A percentile compares a stretch with the other conserved stretches of the same genome.
phyloP scores from a whole-genome alignment of 805 yeast species.

The Ogataea glucozyma region DNA sequence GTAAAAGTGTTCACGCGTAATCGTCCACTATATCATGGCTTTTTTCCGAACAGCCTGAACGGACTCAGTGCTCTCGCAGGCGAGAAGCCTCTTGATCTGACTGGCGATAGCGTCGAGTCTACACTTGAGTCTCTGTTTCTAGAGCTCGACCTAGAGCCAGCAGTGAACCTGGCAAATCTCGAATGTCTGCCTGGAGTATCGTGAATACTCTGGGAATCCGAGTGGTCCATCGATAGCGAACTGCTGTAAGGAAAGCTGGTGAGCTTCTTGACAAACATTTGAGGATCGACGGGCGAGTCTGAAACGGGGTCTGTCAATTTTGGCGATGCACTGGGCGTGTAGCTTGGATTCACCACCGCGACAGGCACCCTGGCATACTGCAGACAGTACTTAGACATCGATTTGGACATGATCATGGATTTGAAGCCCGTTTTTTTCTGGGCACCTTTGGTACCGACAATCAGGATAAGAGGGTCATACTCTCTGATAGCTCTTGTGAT shows the following conservation, averaged over 20 bases:
- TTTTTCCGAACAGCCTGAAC: constrained; percentile 28
- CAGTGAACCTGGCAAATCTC: constrained; percentile 29
- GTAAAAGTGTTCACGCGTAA: constrained; percentile 30
- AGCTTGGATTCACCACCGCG: constrained; percentile 43
- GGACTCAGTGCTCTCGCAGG: constrained; percentile 36
- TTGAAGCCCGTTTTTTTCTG: constrained; percentile 41
- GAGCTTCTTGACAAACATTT: constrained; percentile 12
- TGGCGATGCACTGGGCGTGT: constrained; percentile 9
- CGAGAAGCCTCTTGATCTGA: constrained; percentile 29
- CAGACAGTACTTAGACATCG: constrained; percentile 49
- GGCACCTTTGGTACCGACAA: constrained; percentile 45
- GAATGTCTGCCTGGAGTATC: constrained; percentile 19
- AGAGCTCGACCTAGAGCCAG: constrained; percentile 12
- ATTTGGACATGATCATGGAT: constrained; percentile 41
- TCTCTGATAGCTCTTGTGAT: constrained; percentile 43
- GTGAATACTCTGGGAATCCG: constrained; percentile 4
- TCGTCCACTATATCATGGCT: neutral
- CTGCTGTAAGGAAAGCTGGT: constrained; percentile 16
- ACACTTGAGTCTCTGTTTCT: constrained; percentile 20
- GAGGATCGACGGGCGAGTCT: neutral
- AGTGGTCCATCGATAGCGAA: constrained; percentile 5
- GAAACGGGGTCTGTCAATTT: neutral
- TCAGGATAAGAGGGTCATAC: constrained; percentile 45
- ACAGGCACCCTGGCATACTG: constrained; percentile 49
- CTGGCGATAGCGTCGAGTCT: constrained; percentile 22